phyloP scores from a whole-genome alignment of 2,329 filamentous ascomycete species.

The Whalleya microplaca region DNA sequence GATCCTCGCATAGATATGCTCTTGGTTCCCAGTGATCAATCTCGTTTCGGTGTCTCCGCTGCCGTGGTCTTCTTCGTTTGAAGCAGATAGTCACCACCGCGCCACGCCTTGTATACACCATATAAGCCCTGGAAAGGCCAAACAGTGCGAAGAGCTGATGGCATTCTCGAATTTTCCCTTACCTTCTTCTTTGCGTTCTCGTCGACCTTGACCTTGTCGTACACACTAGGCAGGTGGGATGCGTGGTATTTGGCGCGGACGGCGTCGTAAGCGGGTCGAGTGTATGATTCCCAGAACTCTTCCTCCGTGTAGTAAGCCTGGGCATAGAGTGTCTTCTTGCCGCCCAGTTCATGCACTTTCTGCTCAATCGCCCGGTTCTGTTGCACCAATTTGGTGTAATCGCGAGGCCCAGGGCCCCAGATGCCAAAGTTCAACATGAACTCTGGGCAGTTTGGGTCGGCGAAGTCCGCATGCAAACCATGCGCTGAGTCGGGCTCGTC shows the following conservation, averaged over 20 bases:
- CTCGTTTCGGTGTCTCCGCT: background rate
- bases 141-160: constrained; percentile 36
- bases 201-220: constrained; percentile 67
- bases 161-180: constrained; percentile 39
- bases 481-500: constrained; percentile 46
- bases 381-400: constrained; percentile 50
- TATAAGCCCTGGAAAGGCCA: constrained; percentile 52
- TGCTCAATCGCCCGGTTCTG: constrained; percentile 64
- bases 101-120: constrained; percentile 49
- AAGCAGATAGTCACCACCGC: constrained; percentile 52
- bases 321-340: constrained; percentile 73
- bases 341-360: constrained; percentile 60
- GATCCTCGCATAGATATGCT: background rate
- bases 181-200: constrained; percentile 40
- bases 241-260: constrained; percentile 64
- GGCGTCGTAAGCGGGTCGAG: constrained; percentile 60
- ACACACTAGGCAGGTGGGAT: constrained; percentile 63
- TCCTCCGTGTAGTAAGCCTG: constrained; percentile 69
- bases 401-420: constrained; percentile 56
- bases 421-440: constrained; percentile 64
- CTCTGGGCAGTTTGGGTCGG: constrained; percentile 41
- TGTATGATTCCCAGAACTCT: constrained; percentile 71
- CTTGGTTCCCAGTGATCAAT: background rate
- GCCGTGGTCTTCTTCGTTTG: constrained; percentile 30
- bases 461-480: constrained; percentile 53